These are phyloP conservation scores for Colletotrichum truncatum DNA, from an alignment of 2,329 filamentous ascomycete genomes.

Conservation along the genomic window DNA sequence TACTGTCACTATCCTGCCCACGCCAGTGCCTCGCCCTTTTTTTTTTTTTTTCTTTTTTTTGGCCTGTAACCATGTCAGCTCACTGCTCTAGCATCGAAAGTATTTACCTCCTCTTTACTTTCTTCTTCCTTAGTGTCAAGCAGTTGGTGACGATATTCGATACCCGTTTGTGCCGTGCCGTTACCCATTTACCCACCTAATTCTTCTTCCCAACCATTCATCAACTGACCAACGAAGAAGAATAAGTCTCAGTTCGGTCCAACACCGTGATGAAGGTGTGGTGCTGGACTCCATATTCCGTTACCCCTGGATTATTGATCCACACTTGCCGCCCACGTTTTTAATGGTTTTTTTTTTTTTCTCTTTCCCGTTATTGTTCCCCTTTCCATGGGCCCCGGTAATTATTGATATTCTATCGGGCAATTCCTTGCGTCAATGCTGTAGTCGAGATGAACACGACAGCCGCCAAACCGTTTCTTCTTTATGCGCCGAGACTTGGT, in stretches of 20 bases:
- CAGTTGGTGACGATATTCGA: too few relatives aligned
- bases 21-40: neutral
- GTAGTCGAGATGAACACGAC: constrained; percentile 24
- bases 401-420: constrained; percentile 4
- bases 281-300: constrained; percentile 15
- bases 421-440: constrained; percentile 19
- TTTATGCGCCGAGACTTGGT: constrained; percentile 10
- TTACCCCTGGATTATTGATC: constrained; percentile 7
- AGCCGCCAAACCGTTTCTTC: constrained; percentile 19
- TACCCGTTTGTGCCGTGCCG: too few relatives aligned
- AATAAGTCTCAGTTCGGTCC: neutral
- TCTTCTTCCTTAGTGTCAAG: too few relatives aligned
- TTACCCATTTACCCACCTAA: too few relatives aligned
- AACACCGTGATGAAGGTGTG: constrained; percentile 1
- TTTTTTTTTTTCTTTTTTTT: neutral
- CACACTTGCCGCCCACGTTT: constrained; percentile 18
- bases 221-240: neutral
- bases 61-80: too few relatives aligned
- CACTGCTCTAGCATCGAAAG: too few relatives aligned
- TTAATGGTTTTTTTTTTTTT: constrained; percentile 1
- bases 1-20: neutral
- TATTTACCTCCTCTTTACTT: too few relatives aligned
- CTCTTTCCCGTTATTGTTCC: too few relatives aligned
- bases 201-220: too few relatives aligned
- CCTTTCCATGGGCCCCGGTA: neutral